A percentile compares a stretch with the other conserved stretches of the same genome.
Evolutionary conservation across 208 protist species (phyloP).

Genomic region (Acanthamoeba sp.): DNA sequence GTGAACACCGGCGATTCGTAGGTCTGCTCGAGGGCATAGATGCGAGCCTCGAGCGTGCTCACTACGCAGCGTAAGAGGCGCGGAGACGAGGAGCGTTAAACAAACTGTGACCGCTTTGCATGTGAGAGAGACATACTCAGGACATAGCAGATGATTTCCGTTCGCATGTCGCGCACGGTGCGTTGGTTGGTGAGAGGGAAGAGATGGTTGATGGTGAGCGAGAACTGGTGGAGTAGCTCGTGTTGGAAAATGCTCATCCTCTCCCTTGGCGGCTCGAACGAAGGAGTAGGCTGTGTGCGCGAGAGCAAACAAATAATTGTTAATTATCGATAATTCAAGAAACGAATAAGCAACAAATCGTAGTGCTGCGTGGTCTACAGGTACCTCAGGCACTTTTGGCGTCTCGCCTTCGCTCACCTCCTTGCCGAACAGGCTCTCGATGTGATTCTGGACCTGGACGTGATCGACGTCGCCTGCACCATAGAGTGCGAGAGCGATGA

Average conservation of each 20-base stretch:
- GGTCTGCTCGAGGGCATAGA: slow-evolving; percentile 45
- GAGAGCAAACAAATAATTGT: too few species aligned
- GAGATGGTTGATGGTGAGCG: slow-evolving; percentile 54
- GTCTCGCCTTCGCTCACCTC: slow-evolving; percentile 9
- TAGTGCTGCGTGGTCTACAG: too few species aligned
- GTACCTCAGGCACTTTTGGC: slow-evolving; percentile 22
- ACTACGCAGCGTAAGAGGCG: background rate
- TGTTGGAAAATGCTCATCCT: slow-evolving; percentile 52
- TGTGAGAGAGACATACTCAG: background rate
- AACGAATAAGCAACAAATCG: background rate
- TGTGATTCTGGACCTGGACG: background rate
- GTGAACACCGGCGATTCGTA: slow-evolving; percentile 26
- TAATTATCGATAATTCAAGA: too few species aligned
- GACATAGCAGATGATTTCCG: slow-evolving; percentile 40
- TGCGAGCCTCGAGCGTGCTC: background rate
- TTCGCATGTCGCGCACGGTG: slow-evolving; percentile 23
- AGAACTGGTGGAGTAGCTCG: slow-evolving; percentile 64
- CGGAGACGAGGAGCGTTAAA: too few species aligned
- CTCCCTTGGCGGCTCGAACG: slow-evolving; percentile 26
- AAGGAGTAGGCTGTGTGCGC: background rate
- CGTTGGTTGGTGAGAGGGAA: slow-evolving; percentile 43
- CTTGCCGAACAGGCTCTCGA: slow-evolving; percentile 16
- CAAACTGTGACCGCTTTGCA: too few species aligned
- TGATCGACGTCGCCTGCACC: background rate
- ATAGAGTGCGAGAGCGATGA: background rate